Base-by-base conservation (phyloP, 345 rosid species). In the Populus nigra region DNA sequence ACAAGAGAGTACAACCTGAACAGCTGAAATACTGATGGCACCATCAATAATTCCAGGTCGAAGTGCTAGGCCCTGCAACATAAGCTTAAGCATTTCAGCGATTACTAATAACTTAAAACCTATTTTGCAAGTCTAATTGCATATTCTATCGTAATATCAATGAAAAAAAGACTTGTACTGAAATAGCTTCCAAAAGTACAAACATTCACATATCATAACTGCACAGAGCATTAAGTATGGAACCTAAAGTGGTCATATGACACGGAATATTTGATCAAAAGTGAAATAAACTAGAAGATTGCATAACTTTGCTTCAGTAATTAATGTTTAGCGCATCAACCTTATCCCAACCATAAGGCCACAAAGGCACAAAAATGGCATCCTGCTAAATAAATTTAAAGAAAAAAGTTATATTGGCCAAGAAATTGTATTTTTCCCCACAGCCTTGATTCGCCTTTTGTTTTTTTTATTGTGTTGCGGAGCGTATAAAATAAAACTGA, bases 1-100 rank as follows among this genome's bases (percentile, higher is more conserved):
- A 18, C 66, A 9, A 29, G 36, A 41, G 18, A 62, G 45, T 20
- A 72, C 76, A 69, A 93, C 99, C 95, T 93, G 97, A 79, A 92
- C 90, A 79, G 98, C 97, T 1, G 99, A 96, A 65, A 93, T 92
- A 83, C 99, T 96, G 74, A 96, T 96, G 74, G 95, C 98, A 73
- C 99, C 98, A 70, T 96, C 97, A 31, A 96, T 79, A 75, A 89
- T 91, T 84, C 97, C 99, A 78, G 97, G 68, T 43, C 97, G 91
- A 76, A 96, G 74, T 71, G 89, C 94, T 84, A 96, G 87, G 17
- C 98, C 99, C 98, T 96, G 57, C 57, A 50, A 18, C 22, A 50
- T 17, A 50, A 50, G 7, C 3, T 17, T 1, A 18, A 50, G 7
- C 57, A 50, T 50, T 50, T 20, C 57, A 50, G 20, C 5, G 57